These are phyloP conservation scores for Phytophthora pini DNA, from an alignment of 352 stramenopile genomes.

Conservation along the genomic window DNA sequence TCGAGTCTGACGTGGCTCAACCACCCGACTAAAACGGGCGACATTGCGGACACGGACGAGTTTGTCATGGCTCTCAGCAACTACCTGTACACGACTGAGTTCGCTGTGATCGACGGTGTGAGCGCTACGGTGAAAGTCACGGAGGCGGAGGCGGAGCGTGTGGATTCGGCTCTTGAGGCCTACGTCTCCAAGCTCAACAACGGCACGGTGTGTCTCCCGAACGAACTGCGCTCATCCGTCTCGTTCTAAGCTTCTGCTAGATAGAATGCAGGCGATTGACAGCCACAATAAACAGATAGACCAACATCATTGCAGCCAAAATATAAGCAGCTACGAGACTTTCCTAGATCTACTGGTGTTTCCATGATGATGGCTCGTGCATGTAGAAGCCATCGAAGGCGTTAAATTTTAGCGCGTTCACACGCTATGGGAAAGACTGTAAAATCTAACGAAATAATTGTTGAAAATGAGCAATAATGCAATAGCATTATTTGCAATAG, in stretches of 20 bases:
- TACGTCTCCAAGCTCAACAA: slow-evolving; percentile 41
- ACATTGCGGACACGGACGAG: slow-evolving; percentile 60
- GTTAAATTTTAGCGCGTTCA: slow-evolving; percentile 4
- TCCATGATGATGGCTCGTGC: no score
- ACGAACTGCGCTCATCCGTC: slow-evolving; percentile 35
- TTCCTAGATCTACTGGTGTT: not conserved
- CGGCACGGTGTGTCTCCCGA: slow-evolving; percentile 25
- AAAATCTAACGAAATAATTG: not conserved
- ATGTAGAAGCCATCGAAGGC: not conserved
- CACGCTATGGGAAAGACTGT: slow-evolving; percentile 16
- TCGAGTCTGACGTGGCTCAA: slow-evolving; percentile 63
- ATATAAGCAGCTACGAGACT: slow-evolving; percentile 26
- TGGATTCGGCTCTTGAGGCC: slow-evolving; percentile 53
- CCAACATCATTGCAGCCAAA: slow-evolving; percentile 12
- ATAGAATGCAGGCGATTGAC: slow-evolving; percentile 10
- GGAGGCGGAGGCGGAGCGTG: slow-evolving; percentile 54
- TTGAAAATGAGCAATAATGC: no score
- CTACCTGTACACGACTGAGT: slow-evolving; percentile 68
- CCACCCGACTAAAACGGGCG: slow-evolving; percentile 56
- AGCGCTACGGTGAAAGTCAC: slow-evolving; percentile 47
- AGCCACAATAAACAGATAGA: slow-evolving; percentile 27
- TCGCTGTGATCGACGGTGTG: slow-evolving; percentile 41
- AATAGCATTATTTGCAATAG: no score
- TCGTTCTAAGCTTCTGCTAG: slow-evolving; percentile 24
- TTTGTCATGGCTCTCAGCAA: slow-evolving; percentile 65